Evolutionary conservation across 441 rosid species (phyloP).

Genomic region (Gossypium schwendimanii): DNA sequence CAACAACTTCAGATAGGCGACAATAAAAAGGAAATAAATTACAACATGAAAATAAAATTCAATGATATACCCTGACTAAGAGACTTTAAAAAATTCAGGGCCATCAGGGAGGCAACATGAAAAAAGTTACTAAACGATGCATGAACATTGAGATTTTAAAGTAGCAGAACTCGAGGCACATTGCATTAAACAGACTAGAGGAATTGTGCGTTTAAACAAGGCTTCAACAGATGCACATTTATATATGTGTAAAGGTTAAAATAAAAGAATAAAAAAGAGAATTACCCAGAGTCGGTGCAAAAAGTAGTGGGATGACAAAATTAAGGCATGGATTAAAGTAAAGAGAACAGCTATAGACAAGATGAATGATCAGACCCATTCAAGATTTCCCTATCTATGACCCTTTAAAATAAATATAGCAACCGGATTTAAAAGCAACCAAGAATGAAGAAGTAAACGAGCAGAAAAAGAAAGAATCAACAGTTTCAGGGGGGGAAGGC

Average conservation of each 20-base stretch:
- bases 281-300: not conserved
- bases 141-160: not conserved
- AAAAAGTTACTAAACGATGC: not conserved
- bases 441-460: not conserved
- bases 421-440: not conserved
- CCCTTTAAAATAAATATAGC: slow-evolving; percentile 1
- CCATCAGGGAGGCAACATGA: not conserved
- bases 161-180: not conserved
- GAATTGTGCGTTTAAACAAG: not conserved
- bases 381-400: slow-evolving; percentile 3
- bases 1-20: not conserved
- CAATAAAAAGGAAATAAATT: not conserved
- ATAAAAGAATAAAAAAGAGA: not conserved
- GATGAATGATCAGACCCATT: slow-evolving; percentile 7
- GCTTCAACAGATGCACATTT: not conserved
- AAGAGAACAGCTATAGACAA: slow-evolving; percentile 6
- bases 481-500: not conserved
- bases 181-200: not conserved
- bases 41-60: not conserved
- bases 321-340: not conserved
- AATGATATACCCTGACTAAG: not conserved
- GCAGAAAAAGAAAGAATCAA: not conserved
- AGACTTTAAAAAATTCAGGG: not conserved
- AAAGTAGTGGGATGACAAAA: not conserved
- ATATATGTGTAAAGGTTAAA: not conserved